phyloP scores from a whole-genome alignment of 169 alveolate species.

The Plasmodium gaboni region DNA sequence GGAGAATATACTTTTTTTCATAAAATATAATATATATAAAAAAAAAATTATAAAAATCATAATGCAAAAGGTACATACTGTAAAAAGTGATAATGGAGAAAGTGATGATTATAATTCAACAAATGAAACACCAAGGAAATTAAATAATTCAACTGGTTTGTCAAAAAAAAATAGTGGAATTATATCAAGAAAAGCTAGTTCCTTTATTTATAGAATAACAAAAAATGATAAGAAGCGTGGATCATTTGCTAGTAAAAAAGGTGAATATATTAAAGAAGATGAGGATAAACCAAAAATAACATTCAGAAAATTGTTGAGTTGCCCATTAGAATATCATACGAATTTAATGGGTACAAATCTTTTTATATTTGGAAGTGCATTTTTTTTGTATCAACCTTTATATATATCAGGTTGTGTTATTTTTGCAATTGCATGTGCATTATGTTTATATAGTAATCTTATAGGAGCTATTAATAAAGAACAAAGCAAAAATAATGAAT shows the following conservation, averaged over 20 bases:
- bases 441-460: conserved; percentile 41
- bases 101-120: conserved; percentile 27
- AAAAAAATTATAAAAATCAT: no score
- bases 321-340: conserved; percentile 42
- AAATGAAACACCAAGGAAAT: background rate
- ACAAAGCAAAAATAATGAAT: conserved; percentile 17
- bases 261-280: background rate
- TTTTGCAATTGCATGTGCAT: conserved; percentile 55
- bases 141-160: conserved; percentile 2
- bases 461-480: conserved; percentile 6
- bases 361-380: conserved; percentile 60
- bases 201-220: background rate
- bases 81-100: conserved; percentile 19
- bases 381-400: conserved; percentile 21
- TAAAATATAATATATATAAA: no score
- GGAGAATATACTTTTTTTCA: no score
- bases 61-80: conserved; percentile 27
- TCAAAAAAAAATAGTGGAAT: conserved; percentile 13
- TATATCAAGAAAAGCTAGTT: background rate
- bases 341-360: conserved; percentile 46
- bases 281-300: background rate
- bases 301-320: conserved; percentile 14
- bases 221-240: background rate
- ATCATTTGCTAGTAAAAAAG: background rate
- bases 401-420: conserved; percentile 49